Conservation (phyloP, 768 basidiomycete genomes). For the Piloderma croceum region DNA sequence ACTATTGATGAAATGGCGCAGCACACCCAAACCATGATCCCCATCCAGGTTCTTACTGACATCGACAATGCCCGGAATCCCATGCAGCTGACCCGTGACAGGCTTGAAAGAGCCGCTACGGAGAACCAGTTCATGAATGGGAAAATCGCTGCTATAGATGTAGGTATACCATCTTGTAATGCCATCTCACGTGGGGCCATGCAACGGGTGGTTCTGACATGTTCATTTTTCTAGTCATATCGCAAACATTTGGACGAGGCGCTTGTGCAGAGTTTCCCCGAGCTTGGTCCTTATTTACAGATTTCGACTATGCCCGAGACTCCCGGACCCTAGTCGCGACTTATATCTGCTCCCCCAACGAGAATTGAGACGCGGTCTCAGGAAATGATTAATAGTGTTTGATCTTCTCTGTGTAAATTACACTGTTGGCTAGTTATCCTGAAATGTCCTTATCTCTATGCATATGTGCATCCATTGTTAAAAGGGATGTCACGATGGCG, state of each 20-base stretch:
- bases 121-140: conserved; percentile 93
- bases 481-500: too few relatives aligned
- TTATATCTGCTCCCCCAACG: too few relatives aligned
- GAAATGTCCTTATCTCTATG: too few relatives aligned
- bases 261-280: conserved; percentile 66
- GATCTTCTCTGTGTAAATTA: too few relatives aligned
- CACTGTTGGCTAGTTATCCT: too few relatives aligned
- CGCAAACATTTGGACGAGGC: conserved; percentile 63
- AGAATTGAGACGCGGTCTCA: too few relatives aligned
- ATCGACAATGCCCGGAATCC: conserved; percentile 80
- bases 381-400: too few relatives aligned
- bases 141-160: conserved; percentile 74
- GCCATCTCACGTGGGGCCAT: background rate
- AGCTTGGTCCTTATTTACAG: conserved; percentile 32
- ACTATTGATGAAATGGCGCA: conserved; percentile 66
- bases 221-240: conserved; percentile 52
- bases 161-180: conserved; percentile 27
- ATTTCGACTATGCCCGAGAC: too few relatives aligned
- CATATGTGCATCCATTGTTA: too few relatives aligned
- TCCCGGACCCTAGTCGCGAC: too few relatives aligned
- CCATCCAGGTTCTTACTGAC: conserved; percentile 69
- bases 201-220: too few relatives aligned
- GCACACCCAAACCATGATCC: conserved; percentile 57
- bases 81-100: conserved; percentile 74
- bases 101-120: conserved; percentile 75